These are phyloP conservation scores for Pneumocystis carinii DNA, from an alignment of 1,139 yeast genomes.

Conservation along the genomic window DNA sequence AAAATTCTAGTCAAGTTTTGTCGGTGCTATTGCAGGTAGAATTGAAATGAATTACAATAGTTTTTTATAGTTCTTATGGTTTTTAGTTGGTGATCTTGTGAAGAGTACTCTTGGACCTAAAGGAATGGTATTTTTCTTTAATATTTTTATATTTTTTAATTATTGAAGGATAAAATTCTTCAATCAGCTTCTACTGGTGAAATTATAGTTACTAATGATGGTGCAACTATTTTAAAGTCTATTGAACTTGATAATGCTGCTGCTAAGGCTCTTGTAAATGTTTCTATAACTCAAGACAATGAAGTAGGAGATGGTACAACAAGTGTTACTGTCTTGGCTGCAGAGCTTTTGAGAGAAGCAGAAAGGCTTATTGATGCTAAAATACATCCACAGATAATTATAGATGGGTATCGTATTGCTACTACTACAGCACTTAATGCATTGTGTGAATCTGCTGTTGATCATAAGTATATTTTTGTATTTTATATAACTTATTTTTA, in stretches of 20 bases:
- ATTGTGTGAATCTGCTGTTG: conserved; percentile 60
- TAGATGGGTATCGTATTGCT: conserved; percentile 89
- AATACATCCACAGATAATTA: conserved; percentile 94
- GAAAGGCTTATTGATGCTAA: conserved; percentile 82
- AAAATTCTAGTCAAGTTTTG: conserved; percentile 53
- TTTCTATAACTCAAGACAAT: conserved; percentile 94
- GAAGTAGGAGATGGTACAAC: conserved; percentile 99
- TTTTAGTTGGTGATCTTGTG: conserved; percentile 65
- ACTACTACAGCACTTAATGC: conserved; percentile 70
- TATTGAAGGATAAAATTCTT: conserved; percentile 52
- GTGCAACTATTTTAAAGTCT: conserved; percentile 88
- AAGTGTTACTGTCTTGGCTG: conserved; percentile 86
- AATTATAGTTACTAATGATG: conserved; percentile 85
- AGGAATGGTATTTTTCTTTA: conserved; percentile 46
- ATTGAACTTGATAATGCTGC: conserved; percentile 97
- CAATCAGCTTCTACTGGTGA: conserved; percentile 72
- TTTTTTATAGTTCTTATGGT: background rate
- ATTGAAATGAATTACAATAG: background rate
- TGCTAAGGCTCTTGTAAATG: conserved; percentile 89
- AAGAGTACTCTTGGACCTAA: conserved; percentile 94
- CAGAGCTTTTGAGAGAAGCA: conserved; percentile 88
- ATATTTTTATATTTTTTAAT: background rate
- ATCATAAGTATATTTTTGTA: conserved; percentile 35
- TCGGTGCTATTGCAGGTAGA: conserved; percentile 83
- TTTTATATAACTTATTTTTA: background rate